Conservation (phyloP, 768 basidiomycete species). For the Fistulinella prunicolor region DNA sequence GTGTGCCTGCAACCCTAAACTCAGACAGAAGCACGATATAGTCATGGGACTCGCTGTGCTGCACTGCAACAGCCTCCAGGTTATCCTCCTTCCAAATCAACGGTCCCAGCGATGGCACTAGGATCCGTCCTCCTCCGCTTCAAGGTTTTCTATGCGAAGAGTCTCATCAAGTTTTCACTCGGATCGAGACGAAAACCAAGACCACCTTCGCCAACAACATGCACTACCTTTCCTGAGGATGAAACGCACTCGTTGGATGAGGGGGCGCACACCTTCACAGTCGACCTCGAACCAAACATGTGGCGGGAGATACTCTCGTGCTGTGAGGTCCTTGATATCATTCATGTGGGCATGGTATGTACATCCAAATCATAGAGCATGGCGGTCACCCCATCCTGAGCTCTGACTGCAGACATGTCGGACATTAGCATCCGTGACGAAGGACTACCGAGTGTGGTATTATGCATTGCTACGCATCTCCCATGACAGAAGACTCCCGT, state of each 20-base stretch:
- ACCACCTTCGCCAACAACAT: background rate
- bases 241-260: background rate
- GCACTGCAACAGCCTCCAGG: background rate
- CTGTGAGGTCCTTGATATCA: conserved; percentile 12
- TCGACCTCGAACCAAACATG: conserved; percentile 1
- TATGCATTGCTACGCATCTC: conserved; percentile 3
- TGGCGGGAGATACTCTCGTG: conserved; percentile 11
- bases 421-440: background rate
- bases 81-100: background rate
- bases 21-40: too few species aligned
- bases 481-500: conserved; percentile 3
- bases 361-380: background rate
- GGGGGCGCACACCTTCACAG: background rate
- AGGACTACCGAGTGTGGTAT: conserved; percentile 1
- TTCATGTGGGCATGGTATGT: conserved; percentile 10
- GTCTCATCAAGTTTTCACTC: background rate
- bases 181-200: background rate
- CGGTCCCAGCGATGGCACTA: background rate
- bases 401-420: conserved; percentile 2
- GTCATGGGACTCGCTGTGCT: background rate
- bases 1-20: too few species aligned
- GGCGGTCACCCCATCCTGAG: background rate
- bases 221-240: background rate
- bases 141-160: background rate
- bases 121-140: background rate